Percentiles rank a stretch among this genome's conserved stretches.
Conservation (phyloP, 805 yeast genomes). For the Nakazawaea molendinolei region DNA sequence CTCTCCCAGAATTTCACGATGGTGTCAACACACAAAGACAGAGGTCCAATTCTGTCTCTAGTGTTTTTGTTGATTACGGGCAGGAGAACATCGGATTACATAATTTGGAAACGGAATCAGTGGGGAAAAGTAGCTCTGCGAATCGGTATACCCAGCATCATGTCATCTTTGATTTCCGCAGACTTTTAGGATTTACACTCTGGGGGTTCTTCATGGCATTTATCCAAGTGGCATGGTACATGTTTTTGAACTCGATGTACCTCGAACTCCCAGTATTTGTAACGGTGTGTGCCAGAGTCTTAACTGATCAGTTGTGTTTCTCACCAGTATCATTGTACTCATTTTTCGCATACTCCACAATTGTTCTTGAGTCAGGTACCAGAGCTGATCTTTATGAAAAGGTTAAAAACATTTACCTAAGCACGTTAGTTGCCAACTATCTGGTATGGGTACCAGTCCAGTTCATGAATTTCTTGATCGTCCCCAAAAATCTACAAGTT, state of each 20-base stretch:
- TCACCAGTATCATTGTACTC: conserved; percentile 80
- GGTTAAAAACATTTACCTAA: conserved; percentile 57
- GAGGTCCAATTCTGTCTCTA: conserved; percentile 7
- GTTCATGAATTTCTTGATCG: conserved; percentile 61
- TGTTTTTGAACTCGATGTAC: conserved; percentile 68
- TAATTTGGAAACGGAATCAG: conserved; percentile 4
- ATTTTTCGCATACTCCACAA: conserved; percentile 80
- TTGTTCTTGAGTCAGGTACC: conserved; percentile 71
- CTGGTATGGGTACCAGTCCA: conserved; percentile 83
- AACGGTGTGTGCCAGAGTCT: conserved; percentile 77
- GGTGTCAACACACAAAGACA: background rate
- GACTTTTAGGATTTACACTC: conserved; percentile 71
- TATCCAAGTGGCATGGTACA: conserved; percentile 85
- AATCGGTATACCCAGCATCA: background rate
- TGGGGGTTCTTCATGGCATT: conserved; percentile 88
- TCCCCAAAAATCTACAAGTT: conserved; percentile 73
- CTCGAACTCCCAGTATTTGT: conserved; percentile 78
- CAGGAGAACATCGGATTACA: conserved; percentile 12
- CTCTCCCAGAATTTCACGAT: background rate
- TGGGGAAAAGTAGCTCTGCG: too few species aligned
- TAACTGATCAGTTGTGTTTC: conserved; percentile 84
- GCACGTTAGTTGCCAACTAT: conserved; percentile 61
- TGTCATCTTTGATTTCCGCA: conserved; percentile 47
- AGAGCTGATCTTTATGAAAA: conserved; percentile 57
- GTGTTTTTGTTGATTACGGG: conserved; percentile 29